These are phyloP conservation scores for Phytophthora parvispora DNA, from an alignment of 352 stramenopile species.

Conservation along the genomic window DNA sequence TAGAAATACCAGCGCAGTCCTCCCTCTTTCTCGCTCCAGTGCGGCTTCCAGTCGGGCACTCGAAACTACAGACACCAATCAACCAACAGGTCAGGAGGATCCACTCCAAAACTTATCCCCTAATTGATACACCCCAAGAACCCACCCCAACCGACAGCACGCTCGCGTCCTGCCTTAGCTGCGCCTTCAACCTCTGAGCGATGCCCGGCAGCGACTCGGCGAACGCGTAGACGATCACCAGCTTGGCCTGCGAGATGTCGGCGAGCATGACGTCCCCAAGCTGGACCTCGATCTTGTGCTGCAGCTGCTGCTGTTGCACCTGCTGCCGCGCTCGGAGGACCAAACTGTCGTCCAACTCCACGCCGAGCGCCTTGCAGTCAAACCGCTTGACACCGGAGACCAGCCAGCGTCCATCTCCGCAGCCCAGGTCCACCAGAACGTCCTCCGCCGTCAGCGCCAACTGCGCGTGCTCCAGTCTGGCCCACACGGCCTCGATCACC, in stretches of 20 bases:
- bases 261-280: slow-evolving; percentile 67
- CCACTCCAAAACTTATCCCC: no score
- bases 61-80: slow-evolving; percentile 65
- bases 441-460: slow-evolving; percentile 43
- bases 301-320: slow-evolving; percentile 33
- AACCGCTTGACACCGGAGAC: slow-evolving; percentile 72
- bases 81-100: not conserved
- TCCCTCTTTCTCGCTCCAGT: slow-evolving; percentile 56
- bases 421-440: slow-evolving; percentile 85
- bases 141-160: slow-evolving; percentile 86
- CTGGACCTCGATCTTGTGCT: slow-evolving; percentile 56
- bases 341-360: slow-evolving; percentile 75
- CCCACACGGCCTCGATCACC: slow-evolving; percentile 77
- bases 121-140: not conserved
- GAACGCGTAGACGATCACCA: slow-evolving; percentile 91
- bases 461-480: slow-evolving; percentile 34
- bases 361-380: slow-evolving; percentile 66
- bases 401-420: slow-evolving; percentile 84
- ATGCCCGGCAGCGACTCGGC: slow-evolving; percentile 79
- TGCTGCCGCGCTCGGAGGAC: slow-evolving; percentile 44
- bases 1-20: slow-evolving; percentile 87
- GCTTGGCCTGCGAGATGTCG: slow-evolving; percentile 54
- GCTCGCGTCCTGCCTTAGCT: slow-evolving; percentile 48
- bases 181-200: slow-evolving; percentile 50
- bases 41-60: slow-evolving; percentile 73